Conservation (phyloP, 1,139 yeast genomes). For the Diutina rugosa region DNA sequence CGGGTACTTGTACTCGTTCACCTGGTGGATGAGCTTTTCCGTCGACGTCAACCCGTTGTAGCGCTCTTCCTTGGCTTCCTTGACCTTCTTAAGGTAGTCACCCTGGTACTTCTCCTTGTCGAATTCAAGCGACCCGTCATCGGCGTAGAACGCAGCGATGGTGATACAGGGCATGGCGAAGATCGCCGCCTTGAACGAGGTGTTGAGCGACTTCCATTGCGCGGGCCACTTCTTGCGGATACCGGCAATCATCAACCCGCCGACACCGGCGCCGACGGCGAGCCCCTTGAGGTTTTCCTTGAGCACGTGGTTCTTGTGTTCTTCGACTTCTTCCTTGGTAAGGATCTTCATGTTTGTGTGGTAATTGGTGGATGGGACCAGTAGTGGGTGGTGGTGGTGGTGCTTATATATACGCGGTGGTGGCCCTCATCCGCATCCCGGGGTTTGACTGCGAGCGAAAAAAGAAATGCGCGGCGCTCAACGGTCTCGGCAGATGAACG, state of each 20-base stretch:
- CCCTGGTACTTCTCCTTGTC: constrained; percentile 37
- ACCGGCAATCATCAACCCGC: constrained; percentile 31
- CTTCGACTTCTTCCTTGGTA: constrained; percentile 50
- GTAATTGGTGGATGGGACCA: no score
- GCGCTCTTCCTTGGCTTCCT: constrained; percentile 24
- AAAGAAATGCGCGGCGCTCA: background rate
- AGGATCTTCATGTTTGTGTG: constrained; percentile 45
- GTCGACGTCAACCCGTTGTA: constrained; percentile 35
- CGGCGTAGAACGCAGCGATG: constrained; percentile 43
- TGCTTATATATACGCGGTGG: background rate
- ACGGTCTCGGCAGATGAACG: background rate
- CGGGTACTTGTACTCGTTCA: constrained; percentile 56
- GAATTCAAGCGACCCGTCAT: constrained; percentile 42
- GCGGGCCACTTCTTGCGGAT: constrained; percentile 13
- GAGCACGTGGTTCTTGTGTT: constrained; percentile 43
- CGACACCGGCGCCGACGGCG: constrained; percentile 37
- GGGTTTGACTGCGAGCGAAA: background rate
- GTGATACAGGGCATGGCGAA: constrained; percentile 49
- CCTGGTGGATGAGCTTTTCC: constrained; percentile 33
- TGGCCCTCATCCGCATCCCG: background rate
- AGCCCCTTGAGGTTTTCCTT: constrained; percentile 55
- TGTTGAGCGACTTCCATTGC: constrained; percentile 10
- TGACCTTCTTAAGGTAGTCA: constrained; percentile 8
- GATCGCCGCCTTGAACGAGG: constrained; percentile 45
- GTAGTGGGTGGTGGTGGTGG: background rate